phyloP scores from a whole-genome alignment of 2,329 filamentous ascomycete genomes.

The Xylaria sp. region DNA sequence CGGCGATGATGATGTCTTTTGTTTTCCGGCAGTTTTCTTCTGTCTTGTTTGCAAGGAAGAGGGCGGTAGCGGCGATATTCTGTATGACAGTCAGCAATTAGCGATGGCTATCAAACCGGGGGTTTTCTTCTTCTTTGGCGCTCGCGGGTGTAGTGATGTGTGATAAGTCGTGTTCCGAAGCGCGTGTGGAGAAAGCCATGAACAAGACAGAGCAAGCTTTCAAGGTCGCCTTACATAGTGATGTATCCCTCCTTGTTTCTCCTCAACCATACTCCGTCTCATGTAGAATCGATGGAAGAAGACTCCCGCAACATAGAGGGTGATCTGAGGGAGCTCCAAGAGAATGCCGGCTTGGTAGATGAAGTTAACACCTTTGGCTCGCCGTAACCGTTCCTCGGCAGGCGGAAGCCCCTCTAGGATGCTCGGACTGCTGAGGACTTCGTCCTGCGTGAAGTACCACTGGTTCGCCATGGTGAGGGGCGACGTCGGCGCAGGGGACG shows the following conservation, averaged over 20 bases:
- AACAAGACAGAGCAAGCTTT: not conserved
- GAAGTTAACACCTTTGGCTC: constrained; percentile 95
- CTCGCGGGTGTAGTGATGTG: not conserved
- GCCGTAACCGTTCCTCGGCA: constrained; percentile 80
- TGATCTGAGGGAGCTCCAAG: constrained; percentile 91
- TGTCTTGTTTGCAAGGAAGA: constrained; percentile 96
- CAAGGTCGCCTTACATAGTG: constrained; percentile 76
- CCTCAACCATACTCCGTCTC: constrained; percentile 82
- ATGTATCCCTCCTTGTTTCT: constrained; percentile 82
- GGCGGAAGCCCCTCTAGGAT: constrained; percentile 82
- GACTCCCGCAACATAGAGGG: constrained; percentile 88
- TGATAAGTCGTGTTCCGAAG: not conserved
- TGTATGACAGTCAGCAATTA: constrained; percentile 50
- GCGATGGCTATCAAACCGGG: constrained; percentile 6
- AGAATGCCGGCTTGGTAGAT: constrained; percentile 94
- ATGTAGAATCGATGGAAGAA: constrained; percentile 98
- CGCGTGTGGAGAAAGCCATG: not conserved
- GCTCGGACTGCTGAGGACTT: constrained; percentile 84
- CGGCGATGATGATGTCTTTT: constrained; percentile 91
- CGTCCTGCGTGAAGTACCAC: constrained; percentile 90
- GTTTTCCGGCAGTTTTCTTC: constrained; percentile 98
- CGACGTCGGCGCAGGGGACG: constrained; percentile 54
- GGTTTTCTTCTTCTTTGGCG: not conserved
- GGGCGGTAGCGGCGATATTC: constrained; percentile 87
- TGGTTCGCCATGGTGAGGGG: constrained; percentile 64